A percentile compares a stretch with the other conserved stretches of the same genome.
These are phyloP conservation scores for Pseudogymnoascus sp. DNA, from an alignment of 2,329 filamentous ascomycete genomes.

Conservation along the genomic window DNA sequence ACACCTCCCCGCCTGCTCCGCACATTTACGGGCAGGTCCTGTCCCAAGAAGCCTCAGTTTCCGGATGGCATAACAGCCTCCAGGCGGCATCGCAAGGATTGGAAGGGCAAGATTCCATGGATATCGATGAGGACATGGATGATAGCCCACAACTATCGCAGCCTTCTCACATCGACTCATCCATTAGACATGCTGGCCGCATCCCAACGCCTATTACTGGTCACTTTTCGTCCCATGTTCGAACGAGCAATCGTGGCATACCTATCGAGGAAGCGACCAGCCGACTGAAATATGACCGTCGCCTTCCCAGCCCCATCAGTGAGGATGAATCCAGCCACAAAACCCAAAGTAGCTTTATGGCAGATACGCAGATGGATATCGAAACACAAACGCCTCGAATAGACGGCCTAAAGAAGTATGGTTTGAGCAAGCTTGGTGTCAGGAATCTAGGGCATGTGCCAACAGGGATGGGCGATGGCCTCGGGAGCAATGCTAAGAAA, in stretches of 20 bases:
- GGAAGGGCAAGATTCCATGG: slow-evolving; percentile 19
- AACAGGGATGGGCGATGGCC: slow-evolving; percentile 15
- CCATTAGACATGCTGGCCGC: slow-evolving; percentile 23
- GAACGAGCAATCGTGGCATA: slow-evolving; percentile 16
- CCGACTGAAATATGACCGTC: slow-evolving; percentile 23
- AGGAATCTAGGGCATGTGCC: slow-evolving; percentile 25
- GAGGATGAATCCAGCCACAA: slow-evolving; percentile 28
- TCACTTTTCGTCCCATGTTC: slow-evolving; percentile 24
- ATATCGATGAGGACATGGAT: slow-evolving; percentile 28
- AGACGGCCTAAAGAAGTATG: slow-evolving; percentile 26
- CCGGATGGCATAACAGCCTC: slow-evolving; percentile 12
- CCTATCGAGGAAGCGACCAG: slow-evolving; percentile 21
- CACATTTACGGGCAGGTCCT: slow-evolving; percentile 8
- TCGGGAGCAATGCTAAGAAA: slow-evolving; percentile 53
- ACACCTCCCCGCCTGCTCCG: slow-evolving; percentile 22
- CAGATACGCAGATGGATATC: slow-evolving; percentile 29
- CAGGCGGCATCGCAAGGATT: slow-evolving; percentile 15
- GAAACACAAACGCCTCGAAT: slow-evolving; percentile 14
- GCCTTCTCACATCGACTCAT: slow-evolving; percentile 23
- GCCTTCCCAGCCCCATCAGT: slow-evolving; percentile 29
- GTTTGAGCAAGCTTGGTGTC: slow-evolving; percentile 28
- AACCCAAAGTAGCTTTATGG: slow-evolving; percentile 23
- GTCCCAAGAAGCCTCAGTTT: slow-evolving; percentile 15
- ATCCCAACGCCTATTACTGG: slow-evolving; percentile 30
- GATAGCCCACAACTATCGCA: slow-evolving; percentile 25